Evolutionary conservation across 2,329 filamentous ascomycete genomes (phyloP).

Genomic region (Nemania sp.): DNA sequence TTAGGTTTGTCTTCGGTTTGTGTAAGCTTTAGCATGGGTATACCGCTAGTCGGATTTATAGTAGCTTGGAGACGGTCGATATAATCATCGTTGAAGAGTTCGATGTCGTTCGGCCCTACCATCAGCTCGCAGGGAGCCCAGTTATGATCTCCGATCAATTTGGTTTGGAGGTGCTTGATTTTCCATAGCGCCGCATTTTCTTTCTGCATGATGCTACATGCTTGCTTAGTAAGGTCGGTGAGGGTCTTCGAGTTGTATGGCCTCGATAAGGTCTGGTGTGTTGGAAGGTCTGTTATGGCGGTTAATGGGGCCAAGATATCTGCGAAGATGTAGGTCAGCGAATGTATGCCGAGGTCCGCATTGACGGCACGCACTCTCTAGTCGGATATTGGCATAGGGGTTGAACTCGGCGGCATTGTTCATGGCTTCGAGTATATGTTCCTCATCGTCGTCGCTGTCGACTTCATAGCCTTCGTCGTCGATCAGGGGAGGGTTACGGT

Average conservation of each 20-base stretch:
- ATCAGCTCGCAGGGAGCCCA: conserved; percentile 66
- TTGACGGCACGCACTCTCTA: conserved; percentile 63
- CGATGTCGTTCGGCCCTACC: conserved; percentile 58
- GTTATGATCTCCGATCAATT: conserved; percentile 73
- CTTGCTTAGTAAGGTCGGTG: conserved; percentile 70
- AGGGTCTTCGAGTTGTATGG: conserved; percentile 76
- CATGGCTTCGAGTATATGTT: conserved; percentile 62
- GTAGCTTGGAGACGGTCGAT: conserved; percentile 35
- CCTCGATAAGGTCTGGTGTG: conserved; percentile 73
- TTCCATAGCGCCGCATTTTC: conserved; percentile 74
- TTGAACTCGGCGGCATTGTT: conserved; percentile 69
- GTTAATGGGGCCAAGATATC: conserved; percentile 76
- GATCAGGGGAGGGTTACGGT: conserved; percentile 70
- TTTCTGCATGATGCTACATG: conserved; percentile 70
- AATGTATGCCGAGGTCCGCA: neutral
- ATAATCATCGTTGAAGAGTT: conserved; percentile 56
- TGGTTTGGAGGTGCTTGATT: conserved; percentile 73
- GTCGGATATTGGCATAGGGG: conserved; percentile 70
- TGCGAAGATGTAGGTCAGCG: conserved; percentile 5
- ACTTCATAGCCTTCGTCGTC: conserved; percentile 80
- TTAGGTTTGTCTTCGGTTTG: conserved; percentile 27
- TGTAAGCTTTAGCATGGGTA: conserved; percentile 28
- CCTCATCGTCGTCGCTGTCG: conserved; percentile 71
- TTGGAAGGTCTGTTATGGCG: conserved; percentile 71
- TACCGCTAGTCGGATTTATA: conserved; percentile 30